A percentile compares a stretch with the other conserved stretches of the same genome.
phyloP scores from a whole-genome alignment of 176 grass and related monocot genomes.

The Saccharum spontaneum region DNA sequence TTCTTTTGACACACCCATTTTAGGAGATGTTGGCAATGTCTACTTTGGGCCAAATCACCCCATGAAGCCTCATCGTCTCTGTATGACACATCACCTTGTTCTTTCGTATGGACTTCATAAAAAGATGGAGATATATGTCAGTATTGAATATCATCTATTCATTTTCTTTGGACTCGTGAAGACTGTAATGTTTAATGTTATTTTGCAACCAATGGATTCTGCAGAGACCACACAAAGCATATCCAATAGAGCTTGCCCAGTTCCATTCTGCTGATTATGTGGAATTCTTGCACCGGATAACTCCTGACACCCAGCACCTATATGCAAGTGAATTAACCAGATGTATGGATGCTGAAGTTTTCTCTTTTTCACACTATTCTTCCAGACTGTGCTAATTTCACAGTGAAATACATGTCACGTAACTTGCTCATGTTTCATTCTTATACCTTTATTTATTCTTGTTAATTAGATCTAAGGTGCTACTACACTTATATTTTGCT shows the following conservation, averaged over 20 bases:
- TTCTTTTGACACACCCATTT: conserved; percentile 21
- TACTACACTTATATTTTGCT: conserved; percentile 18
- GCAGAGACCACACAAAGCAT: conserved; percentile 99
- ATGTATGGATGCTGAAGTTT: conserved; percentile 69
- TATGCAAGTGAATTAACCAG: conserved; percentile 76
- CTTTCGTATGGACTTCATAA: conserved; percentile 93
- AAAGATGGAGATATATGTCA: conserved; percentile 99
- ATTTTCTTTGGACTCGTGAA: conserved; percentile 23
- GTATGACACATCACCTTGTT: conserved; percentile 98
- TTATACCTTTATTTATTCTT: conserved; percentile 9
- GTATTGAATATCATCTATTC: conserved; percentile 42
- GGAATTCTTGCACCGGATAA: conserved; percentile 97
- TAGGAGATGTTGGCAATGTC: conserved; percentile 95
- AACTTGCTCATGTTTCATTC: conserved; percentile 4
- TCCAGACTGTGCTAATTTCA: conserved; percentile 17
- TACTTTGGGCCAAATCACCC: conserved; percentile 99
- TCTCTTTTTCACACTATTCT: conserved; percentile 31
- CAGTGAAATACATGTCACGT: background rate
- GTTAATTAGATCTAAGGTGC: conserved; percentile 9
- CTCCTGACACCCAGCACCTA: conserved; percentile 75
- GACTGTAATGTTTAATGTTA: conserved; percentile 7
- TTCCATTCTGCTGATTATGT: conserved; percentile 99
- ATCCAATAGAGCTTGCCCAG: conserved; percentile 91
- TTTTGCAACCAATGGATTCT: conserved; percentile 28
- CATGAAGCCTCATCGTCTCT: conserved; percentile 98